Percentiles rank a stretch among this genome's conserved stretches.
Evolutionary conservation across 352 stramenopile species (phyloP).

Genomic region (Phytophthora pinifolia): DNA sequence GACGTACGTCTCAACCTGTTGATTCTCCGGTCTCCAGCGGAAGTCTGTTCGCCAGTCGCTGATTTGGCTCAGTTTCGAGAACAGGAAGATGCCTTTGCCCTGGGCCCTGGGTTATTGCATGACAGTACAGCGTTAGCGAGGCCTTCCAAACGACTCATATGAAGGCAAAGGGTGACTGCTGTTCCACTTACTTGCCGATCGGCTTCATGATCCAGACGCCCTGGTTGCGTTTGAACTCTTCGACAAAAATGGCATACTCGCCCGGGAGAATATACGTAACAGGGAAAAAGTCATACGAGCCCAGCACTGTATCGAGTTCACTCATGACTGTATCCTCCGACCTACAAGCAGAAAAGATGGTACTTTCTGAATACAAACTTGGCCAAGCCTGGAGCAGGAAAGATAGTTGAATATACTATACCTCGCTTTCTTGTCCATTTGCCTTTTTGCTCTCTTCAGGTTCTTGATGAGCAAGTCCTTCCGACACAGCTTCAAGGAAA

Average conservation of each 20-base stretch:
- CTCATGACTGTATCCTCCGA: conserved; percentile 40
- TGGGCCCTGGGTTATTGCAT: conserved; percentile 50
- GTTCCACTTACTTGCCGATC: conserved; percentile 78
- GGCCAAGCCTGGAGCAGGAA: background rate
- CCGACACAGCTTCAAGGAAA: conserved; percentile 66
- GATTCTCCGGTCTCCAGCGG: conserved; percentile 71
- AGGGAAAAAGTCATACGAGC: conserved; percentile 91
- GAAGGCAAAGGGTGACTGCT: background rate
- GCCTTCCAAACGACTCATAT: background rate
- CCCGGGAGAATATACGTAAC: conserved; percentile 93
- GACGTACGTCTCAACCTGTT: conserved; percentile 92
- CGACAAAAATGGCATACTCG: conserved; percentile 94
- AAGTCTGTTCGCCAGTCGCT: conserved; percentile 93
- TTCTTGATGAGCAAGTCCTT: conserved; percentile 97
- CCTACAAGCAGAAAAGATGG: conserved; percentile 12
- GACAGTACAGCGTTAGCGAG: background rate
- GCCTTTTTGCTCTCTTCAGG: conserved; percentile 86
- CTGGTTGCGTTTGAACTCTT: conserved; percentile 92
- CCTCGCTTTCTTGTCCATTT: conserved; percentile 82
- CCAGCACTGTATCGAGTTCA: conserved; percentile 30
- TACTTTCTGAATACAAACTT: background rate
- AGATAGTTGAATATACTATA: conserved; percentile 11
- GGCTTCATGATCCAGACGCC: conserved; percentile 98
- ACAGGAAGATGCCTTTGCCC: conserved; percentile 94
- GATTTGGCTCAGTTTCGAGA: conserved; percentile 93